Percentiles rank a stretch among this genome's conserved stretches.
Conservation (phyloP, 208 protist species). For the Leishmania braziliensis region DNA sequence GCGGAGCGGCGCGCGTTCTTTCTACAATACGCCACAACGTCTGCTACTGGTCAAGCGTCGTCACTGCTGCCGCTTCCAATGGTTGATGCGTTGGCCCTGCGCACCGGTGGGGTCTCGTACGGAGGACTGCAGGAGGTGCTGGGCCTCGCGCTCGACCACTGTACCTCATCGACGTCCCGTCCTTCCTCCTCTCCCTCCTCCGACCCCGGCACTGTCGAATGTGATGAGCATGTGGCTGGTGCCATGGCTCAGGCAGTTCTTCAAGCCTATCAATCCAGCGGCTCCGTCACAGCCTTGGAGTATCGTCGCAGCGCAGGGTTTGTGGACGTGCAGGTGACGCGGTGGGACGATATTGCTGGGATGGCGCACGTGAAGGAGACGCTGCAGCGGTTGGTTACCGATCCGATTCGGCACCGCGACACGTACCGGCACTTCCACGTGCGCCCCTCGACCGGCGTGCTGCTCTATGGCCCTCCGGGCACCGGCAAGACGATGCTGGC, state of each 20-base stretch:
- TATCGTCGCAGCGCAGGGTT: constrained; percentile 65
- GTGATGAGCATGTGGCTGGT: constrained; percentile 10
- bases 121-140: constrained; percentile 56
- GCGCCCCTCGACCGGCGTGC: constrained; percentile 86
- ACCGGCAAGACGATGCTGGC: constrained; percentile 94
- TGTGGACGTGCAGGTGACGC: constrained; percentile 72
- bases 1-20: constrained; percentile 57
- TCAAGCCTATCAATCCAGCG: constrained; percentile 48
- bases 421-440: constrained; percentile 43
- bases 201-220: neutral
- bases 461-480: constrained; percentile 91
- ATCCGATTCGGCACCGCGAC: constrained; percentile 36
- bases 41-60: neutral
- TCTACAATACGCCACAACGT: neutral
- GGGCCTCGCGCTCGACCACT: constrained; percentile 15
- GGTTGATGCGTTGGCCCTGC: constrained; percentile 47
- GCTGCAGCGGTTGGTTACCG: constrained; percentile 52
- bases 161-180: neutral
- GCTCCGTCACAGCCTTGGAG: constrained; percentile 47
- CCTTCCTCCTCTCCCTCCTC: neutral
- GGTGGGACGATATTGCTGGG: constrained; percentile 81
- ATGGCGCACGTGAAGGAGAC: constrained; percentile 57
- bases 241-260: constrained; percentile 37
- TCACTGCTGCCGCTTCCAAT: constrained; percentile 13
- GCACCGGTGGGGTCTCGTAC: constrained; percentile 74